phyloP scores from a whole-genome alignment of 768 basidiomycete species.

The Naematelia encephala region DNA sequence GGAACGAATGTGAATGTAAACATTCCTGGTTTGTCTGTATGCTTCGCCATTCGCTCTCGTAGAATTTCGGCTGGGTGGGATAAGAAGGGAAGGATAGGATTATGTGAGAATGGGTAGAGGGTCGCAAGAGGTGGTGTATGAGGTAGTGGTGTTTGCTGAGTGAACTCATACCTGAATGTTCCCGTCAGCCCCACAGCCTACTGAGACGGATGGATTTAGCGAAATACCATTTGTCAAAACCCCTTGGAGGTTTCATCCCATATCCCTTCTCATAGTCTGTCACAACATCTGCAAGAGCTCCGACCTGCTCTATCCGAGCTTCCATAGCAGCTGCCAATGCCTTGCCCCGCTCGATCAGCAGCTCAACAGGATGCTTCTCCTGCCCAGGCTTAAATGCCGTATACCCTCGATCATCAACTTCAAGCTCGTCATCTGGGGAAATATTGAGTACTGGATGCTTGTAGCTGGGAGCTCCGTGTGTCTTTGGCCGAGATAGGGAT shows the following conservation, averaged over 20 bases:
- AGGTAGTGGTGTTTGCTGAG: constrained; percentile 16
- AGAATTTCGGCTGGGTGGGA: constrained; percentile 21
- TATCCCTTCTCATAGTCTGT: constrained; percentile 33
- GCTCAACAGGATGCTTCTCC: constrained; percentile 29
- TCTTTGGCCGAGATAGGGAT: neutral
- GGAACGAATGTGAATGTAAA: constrained; percentile 36
- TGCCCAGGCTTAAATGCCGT: constrained; percentile 10
- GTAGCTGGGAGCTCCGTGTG: neutral
- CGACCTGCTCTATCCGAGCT: constrained; percentile 20
- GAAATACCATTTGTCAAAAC: constrained; percentile 33
- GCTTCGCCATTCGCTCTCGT: constrained; percentile 22
- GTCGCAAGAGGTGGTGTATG: constrained; percentile 19
- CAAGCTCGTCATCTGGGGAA: constrained; percentile 8
- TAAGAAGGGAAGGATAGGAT: constrained; percentile 29
- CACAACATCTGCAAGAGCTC: constrained; percentile 27
- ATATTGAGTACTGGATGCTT: constrained; percentile 3
- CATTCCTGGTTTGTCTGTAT: constrained; percentile 17
- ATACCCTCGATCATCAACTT: constrained; percentile 18
- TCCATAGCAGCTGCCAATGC: constrained; percentile 18
- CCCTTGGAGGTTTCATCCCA: constrained; percentile 31
- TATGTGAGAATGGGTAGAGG: constrained; percentile 21
- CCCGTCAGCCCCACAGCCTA: neutral
- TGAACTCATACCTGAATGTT: constrained; percentile 31
- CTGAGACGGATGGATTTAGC: neutral
- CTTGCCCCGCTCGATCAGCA: constrained; percentile 32